Evolutionary conservation across 768 basidiomycete species (phyloP).

Genomic region (Hydnomerulius pinastri): DNA sequence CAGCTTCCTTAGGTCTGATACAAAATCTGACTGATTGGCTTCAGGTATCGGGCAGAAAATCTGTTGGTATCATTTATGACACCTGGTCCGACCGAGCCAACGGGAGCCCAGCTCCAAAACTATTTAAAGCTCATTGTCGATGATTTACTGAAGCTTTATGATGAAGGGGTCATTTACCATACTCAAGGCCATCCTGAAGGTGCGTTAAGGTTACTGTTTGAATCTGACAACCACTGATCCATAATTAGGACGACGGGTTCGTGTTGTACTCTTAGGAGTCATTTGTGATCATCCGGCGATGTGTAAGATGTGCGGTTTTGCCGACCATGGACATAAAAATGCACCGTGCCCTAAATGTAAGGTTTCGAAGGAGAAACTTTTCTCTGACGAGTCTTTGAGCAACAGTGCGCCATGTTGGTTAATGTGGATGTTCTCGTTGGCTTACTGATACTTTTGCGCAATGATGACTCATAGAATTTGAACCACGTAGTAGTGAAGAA

Average conservation of each 20-base stretch:
- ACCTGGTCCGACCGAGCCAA: slow-evolving; percentile 32
- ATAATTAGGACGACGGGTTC: slow-evolving; percentile 24
- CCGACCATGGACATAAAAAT: slow-evolving; percentile 25
- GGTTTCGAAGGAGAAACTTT: slow-evolving; percentile 16
- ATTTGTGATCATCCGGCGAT: slow-evolving; percentile 34
- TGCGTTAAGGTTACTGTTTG: too few relatives aligned
- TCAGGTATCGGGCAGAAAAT: slow-evolving; percentile 23
- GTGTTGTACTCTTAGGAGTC: slow-evolving; percentile 25
- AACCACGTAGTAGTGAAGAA: slow-evolving; percentile 4
- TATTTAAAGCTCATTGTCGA: slow-evolving; percentile 28
- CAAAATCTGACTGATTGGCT: not conserved
- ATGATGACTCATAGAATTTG: too few relatives aligned
- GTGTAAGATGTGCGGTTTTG: slow-evolving; percentile 28
- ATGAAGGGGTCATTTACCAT: slow-evolving; percentile 19
- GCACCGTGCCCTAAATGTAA: slow-evolving; percentile 29
- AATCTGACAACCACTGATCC: too few relatives aligned
- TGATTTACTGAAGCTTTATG: slow-evolving; percentile 29
- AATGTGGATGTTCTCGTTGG: too few relatives aligned
- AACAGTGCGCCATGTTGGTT: too few relatives aligned
- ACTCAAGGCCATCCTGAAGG: slow-evolving; percentile 22
- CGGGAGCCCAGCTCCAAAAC: slow-evolving; percentile 26
- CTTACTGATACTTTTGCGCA: too few relatives aligned
- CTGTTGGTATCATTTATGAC: slow-evolving; percentile 20
- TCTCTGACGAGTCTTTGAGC: slow-evolving; percentile 12
- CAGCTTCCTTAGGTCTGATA: too few relatives aligned